Evolutionary conservation across 2,329 filamentous ascomycete genomes (phyloP).

Genomic region (Sarocladium kiliense): DNA sequence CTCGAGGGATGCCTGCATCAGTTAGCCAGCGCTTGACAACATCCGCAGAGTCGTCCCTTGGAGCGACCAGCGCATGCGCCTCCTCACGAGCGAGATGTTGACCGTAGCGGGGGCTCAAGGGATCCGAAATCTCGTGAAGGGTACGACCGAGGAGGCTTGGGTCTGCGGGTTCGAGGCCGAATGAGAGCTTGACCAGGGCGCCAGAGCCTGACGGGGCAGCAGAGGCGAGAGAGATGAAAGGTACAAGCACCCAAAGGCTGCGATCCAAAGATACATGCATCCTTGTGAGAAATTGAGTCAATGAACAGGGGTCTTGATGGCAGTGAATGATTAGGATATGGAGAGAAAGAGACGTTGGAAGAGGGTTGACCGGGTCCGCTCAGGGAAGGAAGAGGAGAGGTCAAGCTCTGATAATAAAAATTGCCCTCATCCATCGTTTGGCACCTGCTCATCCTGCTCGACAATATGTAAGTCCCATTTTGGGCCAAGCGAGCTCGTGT

Average conservation of each 20-base stretch:
- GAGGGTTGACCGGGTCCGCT: too few relatives aligned
- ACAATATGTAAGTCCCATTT: too few relatives aligned
- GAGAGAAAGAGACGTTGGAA: background rate
- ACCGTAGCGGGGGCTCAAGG: constrained; percentile 40
- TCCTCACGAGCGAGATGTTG: constrained; percentile 42
- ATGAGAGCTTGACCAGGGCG: constrained; percentile 18
- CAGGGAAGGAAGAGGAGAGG: too few relatives aligned
- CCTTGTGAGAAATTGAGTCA: background rate
- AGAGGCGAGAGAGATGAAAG: background rate
- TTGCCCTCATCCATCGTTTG: too few relatives aligned
- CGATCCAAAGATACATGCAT: background rate
- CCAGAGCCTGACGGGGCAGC: background rate
- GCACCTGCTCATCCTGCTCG: too few relatives aligned
- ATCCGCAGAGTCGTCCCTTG: constrained; percentile 30
- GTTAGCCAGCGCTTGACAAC: constrained; percentile 41
- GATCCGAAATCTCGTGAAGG: constrained; percentile 44
- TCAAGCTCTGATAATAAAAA: too few relatives aligned
- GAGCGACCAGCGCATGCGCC: constrained; percentile 43
- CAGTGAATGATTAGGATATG: background rate
- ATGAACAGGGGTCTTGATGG: background rate
- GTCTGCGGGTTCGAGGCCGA: constrained; percentile 22
- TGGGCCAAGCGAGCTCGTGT: background rate
- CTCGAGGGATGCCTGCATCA: constrained; percentile 28
- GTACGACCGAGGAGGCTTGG: constrained; percentile 32
- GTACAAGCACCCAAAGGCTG: background rate